phyloP scores from a whole-genome alignment of 257 asterid genomes.

The Capsicum rhomboideum region DNA sequence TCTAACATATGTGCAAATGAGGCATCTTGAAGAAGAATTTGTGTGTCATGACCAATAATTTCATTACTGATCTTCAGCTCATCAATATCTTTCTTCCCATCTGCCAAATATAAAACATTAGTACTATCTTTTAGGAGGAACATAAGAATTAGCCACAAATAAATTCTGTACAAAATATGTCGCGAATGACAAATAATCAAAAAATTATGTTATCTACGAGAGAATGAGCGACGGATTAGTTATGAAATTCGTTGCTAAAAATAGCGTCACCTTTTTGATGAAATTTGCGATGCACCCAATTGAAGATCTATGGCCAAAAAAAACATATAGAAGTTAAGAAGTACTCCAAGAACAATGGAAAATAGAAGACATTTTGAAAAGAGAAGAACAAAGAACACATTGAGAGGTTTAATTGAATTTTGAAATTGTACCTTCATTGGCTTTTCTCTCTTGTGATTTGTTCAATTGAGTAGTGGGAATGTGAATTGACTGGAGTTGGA shows the following conservation, averaged over 20 bases:
- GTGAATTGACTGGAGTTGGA: constrained; percentile 21
- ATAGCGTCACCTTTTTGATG: constrained; percentile 34
- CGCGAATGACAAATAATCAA: neutral
- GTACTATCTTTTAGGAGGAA: neutral
- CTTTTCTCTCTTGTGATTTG: neutral
- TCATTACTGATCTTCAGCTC: neutral
- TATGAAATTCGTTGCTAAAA: neutral
- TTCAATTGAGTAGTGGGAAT: constrained; percentile 4
- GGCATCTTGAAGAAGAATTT: constrained; percentile 17
- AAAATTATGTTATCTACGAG: neutral
- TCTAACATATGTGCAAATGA: constrained; percentile 14
- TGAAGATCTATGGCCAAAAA: constrained; percentile 45
- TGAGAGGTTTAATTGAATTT: neutral
- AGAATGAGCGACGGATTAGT: no score
- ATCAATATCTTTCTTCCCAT: constrained; percentile 18
- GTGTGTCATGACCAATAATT: neutral
- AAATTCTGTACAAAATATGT: neutral
- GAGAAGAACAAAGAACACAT: neutral
- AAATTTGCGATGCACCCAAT: constrained; percentile 72
- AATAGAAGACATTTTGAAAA: neutral
- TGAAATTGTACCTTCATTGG: constrained; percentile 30
- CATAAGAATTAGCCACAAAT: neutral
- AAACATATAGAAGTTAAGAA: neutral
- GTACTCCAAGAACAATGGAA: neutral
- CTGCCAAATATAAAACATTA: neutral